Percentiles rank a stretch among this genome's conserved stretches.
These are phyloP conservation scores for Daedaleopsis sinensis DNA, from an alignment of 768 basidiomycete species.

Conservation along the genomic window DNA sequence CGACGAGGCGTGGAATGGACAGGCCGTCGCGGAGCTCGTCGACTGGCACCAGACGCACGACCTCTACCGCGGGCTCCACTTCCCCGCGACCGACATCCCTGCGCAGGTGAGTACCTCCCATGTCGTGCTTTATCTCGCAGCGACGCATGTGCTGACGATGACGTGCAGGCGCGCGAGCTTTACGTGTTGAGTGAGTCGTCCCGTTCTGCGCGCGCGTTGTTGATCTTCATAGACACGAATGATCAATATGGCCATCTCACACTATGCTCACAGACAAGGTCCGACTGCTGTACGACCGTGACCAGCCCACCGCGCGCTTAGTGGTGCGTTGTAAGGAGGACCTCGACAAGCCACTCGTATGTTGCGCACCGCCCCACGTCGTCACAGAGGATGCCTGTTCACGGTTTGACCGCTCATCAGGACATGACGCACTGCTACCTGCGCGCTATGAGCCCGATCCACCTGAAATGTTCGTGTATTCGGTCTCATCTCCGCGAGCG, in stretches of 20 bases:
- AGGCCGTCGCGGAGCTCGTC: conserved; percentile 77
- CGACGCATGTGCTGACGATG: background rate
- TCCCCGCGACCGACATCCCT: conserved; percentile 71
- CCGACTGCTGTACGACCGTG: conserved; percentile 73
- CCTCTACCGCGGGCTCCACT: conserved; percentile 71
- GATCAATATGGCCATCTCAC: background rate
- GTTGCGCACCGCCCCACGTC: conserved; percentile 12
- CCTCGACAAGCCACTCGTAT: conserved; percentile 65
- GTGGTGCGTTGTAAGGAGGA: conserved; percentile 65
- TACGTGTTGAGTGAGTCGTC: conserved; percentile 62
- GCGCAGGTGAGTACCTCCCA: conserved; percentile 52
- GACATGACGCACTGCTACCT: conserved; percentile 86
- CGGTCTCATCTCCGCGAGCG: conserved; percentile 5
- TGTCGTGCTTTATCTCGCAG: background rate
- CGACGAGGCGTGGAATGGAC: conserved; percentile 78
- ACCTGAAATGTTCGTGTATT: conserved; percentile 63
- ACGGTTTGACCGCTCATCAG: conserved; percentile 29
- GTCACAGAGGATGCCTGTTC: background rate
- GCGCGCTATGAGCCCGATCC: conserved; percentile 88
- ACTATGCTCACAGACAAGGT: conserved; percentile 59
- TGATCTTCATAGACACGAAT: conserved; percentile 3
- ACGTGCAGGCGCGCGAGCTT: conserved; percentile 57
- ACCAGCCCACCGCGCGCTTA: conserved; percentile 72
- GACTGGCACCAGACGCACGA: conserved; percentile 78
- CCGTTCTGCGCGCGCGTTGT: background rate